These are phyloP conservation scores for Pseudopyrenochaeta lycopersici DNA, from an alignment of 2,329 filamentous ascomycete species.

Conservation along the genomic window DNA sequence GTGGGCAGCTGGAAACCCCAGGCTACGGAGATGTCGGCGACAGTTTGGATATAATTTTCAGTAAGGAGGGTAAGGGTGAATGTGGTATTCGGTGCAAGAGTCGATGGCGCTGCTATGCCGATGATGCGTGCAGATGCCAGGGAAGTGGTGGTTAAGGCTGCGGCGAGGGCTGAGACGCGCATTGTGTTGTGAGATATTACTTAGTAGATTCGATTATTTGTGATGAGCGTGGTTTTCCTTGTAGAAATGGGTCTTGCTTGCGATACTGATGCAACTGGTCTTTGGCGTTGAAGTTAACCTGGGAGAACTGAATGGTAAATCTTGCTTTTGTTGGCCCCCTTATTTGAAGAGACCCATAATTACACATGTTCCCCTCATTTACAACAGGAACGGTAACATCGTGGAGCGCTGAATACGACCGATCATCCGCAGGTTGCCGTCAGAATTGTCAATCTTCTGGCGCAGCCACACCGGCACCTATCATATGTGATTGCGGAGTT, in stretches of 20 bases:
- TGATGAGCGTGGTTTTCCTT: too few species aligned
- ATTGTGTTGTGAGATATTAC: constrained; percentile 11
- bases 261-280: background rate
- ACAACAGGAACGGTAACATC: background rate
- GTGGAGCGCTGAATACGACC: background rate
- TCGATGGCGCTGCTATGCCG: constrained; percentile 55
- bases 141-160: constrained; percentile 19
- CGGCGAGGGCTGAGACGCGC: constrained; percentile 25
- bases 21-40: constrained; percentile 56
- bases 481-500: too few species aligned
- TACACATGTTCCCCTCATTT: background rate
- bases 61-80: constrained; percentile 53
- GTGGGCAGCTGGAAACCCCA: constrained; percentile 48
- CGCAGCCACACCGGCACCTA: background rate
- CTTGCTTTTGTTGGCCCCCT: too few species aligned
- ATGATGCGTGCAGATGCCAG: constrained; percentile 52
- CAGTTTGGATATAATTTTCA: constrained; percentile 56
- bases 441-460: background rate
- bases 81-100: constrained; percentile 49
- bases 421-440: background rate
- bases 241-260: too few species aligned
- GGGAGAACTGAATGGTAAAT: background rate
- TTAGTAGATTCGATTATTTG: too few species aligned
- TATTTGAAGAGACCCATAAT: background rate
- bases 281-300: background rate